Conservation (phyloP, 1,139 yeast species). For the Geotrichum fermentans region DNA sequence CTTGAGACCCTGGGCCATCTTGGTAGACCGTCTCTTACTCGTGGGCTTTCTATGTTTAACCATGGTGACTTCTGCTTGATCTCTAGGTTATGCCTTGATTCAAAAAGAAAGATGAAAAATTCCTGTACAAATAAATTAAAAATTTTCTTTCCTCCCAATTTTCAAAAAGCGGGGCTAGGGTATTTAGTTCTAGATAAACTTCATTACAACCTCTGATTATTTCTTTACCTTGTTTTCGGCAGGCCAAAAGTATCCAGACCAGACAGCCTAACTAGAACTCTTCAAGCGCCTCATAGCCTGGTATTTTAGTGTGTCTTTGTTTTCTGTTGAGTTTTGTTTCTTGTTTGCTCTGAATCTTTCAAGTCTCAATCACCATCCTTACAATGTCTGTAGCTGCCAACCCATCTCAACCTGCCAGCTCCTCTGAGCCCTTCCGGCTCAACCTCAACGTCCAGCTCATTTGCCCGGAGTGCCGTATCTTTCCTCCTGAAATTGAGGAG, state of each 20-base stretch:
- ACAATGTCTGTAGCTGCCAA: slow-evolving; percentile 18
- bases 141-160: slow-evolving; percentile 10
- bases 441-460: slow-evolving; percentile 81
- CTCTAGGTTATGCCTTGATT: too few relatives aligned
- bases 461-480: slow-evolving; percentile 93
- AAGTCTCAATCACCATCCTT: too few relatives aligned
- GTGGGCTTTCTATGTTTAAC: slow-evolving; percentile 39
- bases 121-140: neutral
- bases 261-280: too few relatives aligned
- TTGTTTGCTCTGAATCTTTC: too few relatives aligned
- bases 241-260: too few relatives aligned
- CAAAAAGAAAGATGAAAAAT: neutral
- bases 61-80: too few relatives aligned
- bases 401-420: neutral
- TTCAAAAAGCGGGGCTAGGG: neutral
- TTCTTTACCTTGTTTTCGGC: too few relatives aligned
- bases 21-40: slow-evolving; percentile 82
- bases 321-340: neutral
- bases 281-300: too few relatives aligned
- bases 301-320: too few relatives aligned
- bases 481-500: slow-evolving; percentile 93
- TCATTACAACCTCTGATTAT: too few relatives aligned
- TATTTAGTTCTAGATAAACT: too few relatives aligned
- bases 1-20: slow-evolving; percentile 92
- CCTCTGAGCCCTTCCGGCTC: slow-evolving; percentile 30